phyloP scores from a whole-genome alignment of 2,329 filamentous ascomycete species.

The Ceratocystis papillata region DNA sequence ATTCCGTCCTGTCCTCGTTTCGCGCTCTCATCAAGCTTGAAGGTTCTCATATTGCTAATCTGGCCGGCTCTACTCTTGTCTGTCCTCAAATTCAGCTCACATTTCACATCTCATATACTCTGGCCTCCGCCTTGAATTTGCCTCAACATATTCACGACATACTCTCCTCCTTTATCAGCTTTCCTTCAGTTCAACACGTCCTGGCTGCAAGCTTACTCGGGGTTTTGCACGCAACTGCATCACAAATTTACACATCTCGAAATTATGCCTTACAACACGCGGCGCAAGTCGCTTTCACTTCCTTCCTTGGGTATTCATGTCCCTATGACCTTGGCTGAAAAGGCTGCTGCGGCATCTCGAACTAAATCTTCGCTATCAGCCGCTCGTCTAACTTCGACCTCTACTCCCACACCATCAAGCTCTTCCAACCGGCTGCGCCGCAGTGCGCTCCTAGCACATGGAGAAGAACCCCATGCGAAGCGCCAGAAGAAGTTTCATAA shows the following conservation, averaged over 20 bases:
- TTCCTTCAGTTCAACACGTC: not conserved
- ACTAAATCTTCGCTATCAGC: not conserved
- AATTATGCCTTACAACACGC: conserved; percentile 85
- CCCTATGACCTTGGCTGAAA: conserved; percentile 53
- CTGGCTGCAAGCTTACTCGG: conserved; percentile 14
- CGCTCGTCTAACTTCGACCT: conserved; percentile 25
- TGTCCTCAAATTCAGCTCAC: no score
- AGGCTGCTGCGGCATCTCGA: conserved; percentile 39
- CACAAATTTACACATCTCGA: conserved; percentile 16
- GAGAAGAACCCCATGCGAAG: conserved; percentile 43
- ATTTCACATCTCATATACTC: no score
- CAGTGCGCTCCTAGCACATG: conserved; percentile 24
- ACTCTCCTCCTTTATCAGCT: no score
- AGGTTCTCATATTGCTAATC: no score
- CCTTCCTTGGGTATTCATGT: conserved; percentile 87
- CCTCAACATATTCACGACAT: no score
- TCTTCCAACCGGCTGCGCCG: conserved; percentile 28
- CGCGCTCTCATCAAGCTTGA: no score
- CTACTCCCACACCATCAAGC: conserved; percentile 27
- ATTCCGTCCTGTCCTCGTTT: no score
- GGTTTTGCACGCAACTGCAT: conserved; percentile 23
- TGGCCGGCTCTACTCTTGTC: no score
- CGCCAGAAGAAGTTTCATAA: conserved; percentile 43
- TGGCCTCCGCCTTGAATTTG: no score
- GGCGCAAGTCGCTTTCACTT: conserved; percentile 88